These are phyloP conservation scores for Gypsophila paniculata DNA, from an alignment of 179 eudicot species.

Conservation along the genomic window DNA sequence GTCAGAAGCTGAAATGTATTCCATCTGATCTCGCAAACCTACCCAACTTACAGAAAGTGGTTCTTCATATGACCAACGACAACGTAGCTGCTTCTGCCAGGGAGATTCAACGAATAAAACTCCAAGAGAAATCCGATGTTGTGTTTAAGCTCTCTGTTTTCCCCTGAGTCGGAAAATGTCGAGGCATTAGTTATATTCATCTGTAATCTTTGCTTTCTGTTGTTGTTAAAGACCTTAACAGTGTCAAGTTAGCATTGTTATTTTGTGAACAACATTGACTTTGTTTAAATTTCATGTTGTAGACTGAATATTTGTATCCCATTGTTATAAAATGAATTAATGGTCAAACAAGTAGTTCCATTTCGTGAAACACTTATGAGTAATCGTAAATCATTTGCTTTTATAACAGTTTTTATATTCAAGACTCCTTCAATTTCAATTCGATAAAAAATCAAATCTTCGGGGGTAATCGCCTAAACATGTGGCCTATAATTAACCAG, in stretches of 20 bases:
- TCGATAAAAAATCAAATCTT: too few species aligned
- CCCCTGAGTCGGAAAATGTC: background rate
- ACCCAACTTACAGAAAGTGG: background rate
- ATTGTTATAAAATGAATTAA: background rate
- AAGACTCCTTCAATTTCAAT: too few species aligned
- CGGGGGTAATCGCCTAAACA: too few species aligned
- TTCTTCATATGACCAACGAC: conserved; percentile 11
- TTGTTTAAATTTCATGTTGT: background rate
- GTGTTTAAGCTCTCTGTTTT: conserved; percentile 14
- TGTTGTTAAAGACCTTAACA: background rate
- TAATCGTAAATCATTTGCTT: too few species aligned
- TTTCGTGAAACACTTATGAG: too few species aligned
- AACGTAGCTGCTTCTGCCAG: conserved; percentile 17
- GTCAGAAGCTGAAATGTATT: background rate
- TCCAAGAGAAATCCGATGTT: conserved; percentile 3
- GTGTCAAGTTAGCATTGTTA: background rate
- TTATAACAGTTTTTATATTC: too few species aligned
- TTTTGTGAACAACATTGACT: background rate
- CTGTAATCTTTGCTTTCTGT: background rate
- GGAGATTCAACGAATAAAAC: conserved; percentile 15
- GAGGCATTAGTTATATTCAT: too few species aligned
- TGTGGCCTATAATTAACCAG: too few species aligned
- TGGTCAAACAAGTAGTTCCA: too few species aligned
- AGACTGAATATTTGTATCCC: background rate
- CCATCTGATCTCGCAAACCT: conserved; percentile 11